Conservation (phyloP, 164 flowering plant genomes). For the Chloranthus sessilifolius region DNA sequence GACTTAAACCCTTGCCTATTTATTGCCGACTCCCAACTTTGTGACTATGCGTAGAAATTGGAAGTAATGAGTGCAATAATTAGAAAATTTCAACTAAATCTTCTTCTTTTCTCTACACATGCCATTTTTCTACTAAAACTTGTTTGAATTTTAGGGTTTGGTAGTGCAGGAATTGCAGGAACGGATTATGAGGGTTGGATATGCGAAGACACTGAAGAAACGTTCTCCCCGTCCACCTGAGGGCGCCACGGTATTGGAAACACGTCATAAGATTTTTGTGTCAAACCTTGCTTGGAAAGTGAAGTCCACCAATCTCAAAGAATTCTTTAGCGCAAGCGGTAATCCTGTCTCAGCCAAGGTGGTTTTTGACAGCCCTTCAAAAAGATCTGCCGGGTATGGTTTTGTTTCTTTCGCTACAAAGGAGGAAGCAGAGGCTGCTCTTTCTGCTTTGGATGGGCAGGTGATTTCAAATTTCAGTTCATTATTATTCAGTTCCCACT, state of each 20-base stretch:
- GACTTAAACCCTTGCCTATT: no score
- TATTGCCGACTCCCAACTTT: no score
- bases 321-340: slow-evolving; percentile 42
- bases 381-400: slow-evolving; percentile 74
- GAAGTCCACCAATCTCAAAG: slow-evolving; percentile 60
- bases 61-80: no score
- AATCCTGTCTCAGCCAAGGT: slow-evolving; percentile 60
- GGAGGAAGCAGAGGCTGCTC: slow-evolving; percentile 81
- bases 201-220: slow-evolving; percentile 55
- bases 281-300: slow-evolving; percentile 86
- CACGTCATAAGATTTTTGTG: slow-evolving; percentile 58
- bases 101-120: no score
- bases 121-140: no score
- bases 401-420: slow-evolving; percentile 71
- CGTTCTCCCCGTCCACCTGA: slow-evolving; percentile 43
- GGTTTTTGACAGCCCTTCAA: slow-evolving; percentile 50
- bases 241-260: slow-evolving; percentile 30
- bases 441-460: slow-evolving; percentile 68
- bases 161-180: slow-evolving; percentile 65
- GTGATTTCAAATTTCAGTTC: slow-evolving; percentile 22
- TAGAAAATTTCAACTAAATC: no score
- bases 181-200: slow-evolving; percentile 55
- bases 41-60: no score
- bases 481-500: no score
- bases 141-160: no score